Base-by-base conservation (phyloP, 192 early-diverging fungal genomes). In the Spizellomyces sp. region DNA sequence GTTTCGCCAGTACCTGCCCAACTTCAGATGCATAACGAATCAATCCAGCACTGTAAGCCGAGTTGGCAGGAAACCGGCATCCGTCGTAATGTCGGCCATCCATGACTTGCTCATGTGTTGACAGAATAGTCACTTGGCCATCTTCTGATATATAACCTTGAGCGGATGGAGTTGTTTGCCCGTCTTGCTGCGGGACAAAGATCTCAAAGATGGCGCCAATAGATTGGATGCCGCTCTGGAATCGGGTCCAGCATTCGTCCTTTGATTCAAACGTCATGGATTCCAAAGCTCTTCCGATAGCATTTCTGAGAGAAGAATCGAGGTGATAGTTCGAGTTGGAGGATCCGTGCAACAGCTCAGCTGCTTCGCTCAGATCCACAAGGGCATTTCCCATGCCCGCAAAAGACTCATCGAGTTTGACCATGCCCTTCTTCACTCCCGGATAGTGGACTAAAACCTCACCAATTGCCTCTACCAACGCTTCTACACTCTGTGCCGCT, bases 401-500 rank as follows among this genome's bases (percentile, higher is more conserved):
- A 42, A 61, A 61, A 27, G 59, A 61, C 42, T 61, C 59, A 9
- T 61, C 59, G 21, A 61, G 42, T 42, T 61, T 61, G 15, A 61
- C 15, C 59, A 61, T 61, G 14, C 59, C 59, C 36, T 6, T 15
- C n/a, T 41, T 15, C 27, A 36, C 27, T 36, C 27, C 27, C 27
- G 27, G 27, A 36, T 36, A 2, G 27, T 36, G 27, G 27, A 36
- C 27, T 14, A 61, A 36, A 14, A 61, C 42, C 14, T 42, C 22
- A 14, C 14, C 22, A 61, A 61, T 61, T 19, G 17, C 36, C 5
- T 41, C 15, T 14, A 61, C 59, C 14, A 61, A 41, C 14, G 14
- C 22, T 15, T 61, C 59, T 36, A 61, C 36, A 19, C 21, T 41
- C 42, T 41, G 59, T 15, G 14, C 17, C 36, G 59, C 14, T 41